phyloP scores from a whole-genome alignment of 192 early-diverging fungal species.

The Mortierella hygrophila region DNA sequence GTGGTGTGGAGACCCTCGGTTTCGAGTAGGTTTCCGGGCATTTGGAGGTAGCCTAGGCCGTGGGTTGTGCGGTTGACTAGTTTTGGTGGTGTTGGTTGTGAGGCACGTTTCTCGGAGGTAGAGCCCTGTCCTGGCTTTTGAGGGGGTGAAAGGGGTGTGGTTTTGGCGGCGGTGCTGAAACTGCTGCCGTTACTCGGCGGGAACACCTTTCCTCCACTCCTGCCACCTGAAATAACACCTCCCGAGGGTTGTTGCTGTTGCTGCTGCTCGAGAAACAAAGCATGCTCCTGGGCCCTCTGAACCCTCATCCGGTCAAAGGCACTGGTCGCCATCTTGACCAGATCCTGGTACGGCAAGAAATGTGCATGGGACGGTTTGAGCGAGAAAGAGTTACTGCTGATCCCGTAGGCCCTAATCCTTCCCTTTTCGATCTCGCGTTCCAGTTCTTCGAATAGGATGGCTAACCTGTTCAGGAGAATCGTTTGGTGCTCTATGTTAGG shows the following conservation, averaged over 20 bases:
- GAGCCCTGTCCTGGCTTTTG: background rate
- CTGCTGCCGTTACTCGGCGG: background rate
- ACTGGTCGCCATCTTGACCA: slow-evolving; percentile 41
- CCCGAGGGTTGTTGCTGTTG: slow-evolving; percentile 8
- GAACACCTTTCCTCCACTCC: background rate
- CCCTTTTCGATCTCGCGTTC: slow-evolving; percentile 55
- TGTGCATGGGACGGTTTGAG: slow-evolving; percentile 48
- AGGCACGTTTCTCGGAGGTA: background rate
- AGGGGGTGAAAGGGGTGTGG: background rate
- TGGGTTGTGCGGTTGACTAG: slow-evolving; percentile 16
- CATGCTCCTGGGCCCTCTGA: slow-evolving; percentile 22
- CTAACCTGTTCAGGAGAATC: slow-evolving; percentile 38
- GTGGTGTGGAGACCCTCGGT: slow-evolving; percentile 46
- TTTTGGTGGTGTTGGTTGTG: slow-evolving; percentile 4
- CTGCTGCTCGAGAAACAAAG: background rate
- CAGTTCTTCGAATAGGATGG: slow-evolving; percentile 47
- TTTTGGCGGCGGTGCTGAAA: background rate
- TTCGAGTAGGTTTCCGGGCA: slow-evolving; percentile 57
- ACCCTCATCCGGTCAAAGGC: slow-evolving; percentile 39
- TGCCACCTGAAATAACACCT: background rate
- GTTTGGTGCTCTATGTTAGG: slow-evolving; percentile 34
- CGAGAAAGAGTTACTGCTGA: slow-evolving; percentile 58
- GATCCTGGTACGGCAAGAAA: slow-evolving; percentile 53
- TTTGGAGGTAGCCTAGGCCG: slow-evolving; percentile 47
- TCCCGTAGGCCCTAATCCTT: slow-evolving; percentile 52